Conservation (phyloP, 192 early-diverging fungal species). For the Haplosporangium gracile region DNA sequence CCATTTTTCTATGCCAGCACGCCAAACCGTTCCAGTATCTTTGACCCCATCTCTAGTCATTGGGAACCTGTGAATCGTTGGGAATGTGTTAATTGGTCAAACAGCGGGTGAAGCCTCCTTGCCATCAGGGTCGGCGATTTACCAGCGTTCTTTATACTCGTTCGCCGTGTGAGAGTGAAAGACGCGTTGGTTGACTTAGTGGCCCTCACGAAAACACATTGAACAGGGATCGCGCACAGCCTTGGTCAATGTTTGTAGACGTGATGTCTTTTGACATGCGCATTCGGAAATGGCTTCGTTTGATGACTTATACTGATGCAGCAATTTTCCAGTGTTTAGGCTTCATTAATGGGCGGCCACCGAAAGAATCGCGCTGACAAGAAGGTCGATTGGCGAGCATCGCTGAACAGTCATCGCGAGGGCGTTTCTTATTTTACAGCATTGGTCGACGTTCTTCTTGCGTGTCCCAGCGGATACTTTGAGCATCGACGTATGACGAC, state of each 20-base stretch:
- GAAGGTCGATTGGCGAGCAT: constrained; percentile 28
- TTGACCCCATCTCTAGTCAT: too few species aligned
- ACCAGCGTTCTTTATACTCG: constrained; percentile 38
- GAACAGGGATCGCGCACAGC: constrained; percentile 35
- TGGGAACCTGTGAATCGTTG: too few species aligned
- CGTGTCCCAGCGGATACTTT: constrained; percentile 32
- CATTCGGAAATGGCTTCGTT: constrained; percentile 6
- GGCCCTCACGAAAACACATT: constrained; percentile 34
- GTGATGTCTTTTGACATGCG: constrained; percentile 19
- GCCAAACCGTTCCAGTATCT: too few species aligned
- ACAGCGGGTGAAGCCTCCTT: too few species aligned
- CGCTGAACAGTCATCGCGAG: constrained; percentile 3
- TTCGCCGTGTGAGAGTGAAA: constrained; percentile 43
- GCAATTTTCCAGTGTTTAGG: constrained; percentile 10
- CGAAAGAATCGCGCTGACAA: constrained; percentile 9
- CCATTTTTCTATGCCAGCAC: too few species aligned
- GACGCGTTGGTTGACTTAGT: constrained; percentile 45
- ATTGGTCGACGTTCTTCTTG: constrained; percentile 15
- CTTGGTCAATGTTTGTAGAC: constrained; percentile 41
- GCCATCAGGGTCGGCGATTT: too few species aligned
- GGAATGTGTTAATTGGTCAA: too few species aligned
- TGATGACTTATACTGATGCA: constrained; percentile 19
- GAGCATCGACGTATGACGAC: constrained; percentile 27
- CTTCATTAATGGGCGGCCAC: constrained; percentile 19
- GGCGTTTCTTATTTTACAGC: constrained; percentile 33